Base-by-base conservation (phyloP, 192 early-diverging fungal genomes). In the Blastocladiella britannica region DNA sequence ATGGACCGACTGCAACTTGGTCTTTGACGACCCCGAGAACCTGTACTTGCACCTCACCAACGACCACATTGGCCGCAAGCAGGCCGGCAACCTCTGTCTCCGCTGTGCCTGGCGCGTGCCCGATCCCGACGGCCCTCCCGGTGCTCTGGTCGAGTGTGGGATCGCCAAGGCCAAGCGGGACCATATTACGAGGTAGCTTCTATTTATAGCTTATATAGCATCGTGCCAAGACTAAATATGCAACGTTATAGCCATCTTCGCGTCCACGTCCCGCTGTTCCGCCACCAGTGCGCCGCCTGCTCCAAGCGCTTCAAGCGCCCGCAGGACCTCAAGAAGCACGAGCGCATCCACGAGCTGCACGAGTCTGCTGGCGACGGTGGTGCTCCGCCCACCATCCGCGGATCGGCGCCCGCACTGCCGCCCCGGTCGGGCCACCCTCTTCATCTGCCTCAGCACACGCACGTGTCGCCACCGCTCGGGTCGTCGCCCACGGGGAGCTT, bases 181-280 rank as follows among this genome's bases (percentile, higher is more conserved):
- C 68, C 93, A 97, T 65, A 85, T 95, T 53, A 97, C 91, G n/a
- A 86, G 82, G n/a, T 20, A n/a, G n/a, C n/a, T n/a, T n/a, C n/a
- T n/a, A n/a, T n/a, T n/a, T n/a, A n/a, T n/a, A n/a, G n/a, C n/a
- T n/a, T n/a, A n/a, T n/a, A n/a, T n/a, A n/a, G n/a, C n/a, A n/a
- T n/a, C n/a, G n/a, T n/a, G n/a, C n/a, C n/a, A n/a, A n/a, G n/a
- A n/a, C n/a, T n/a, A n/a, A n/a, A n/a, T n/a, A n/a, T n/a, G n/a
- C n/a, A n/a, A n/a, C n/a, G n/a, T n/a, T n/a, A n/a, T n/a, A n/a
- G n/a, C n/a, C 93, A 97, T 62, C 70, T 94, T 59, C 74, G 91
- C 55, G 84, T 92, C 52, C 93, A 97, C 65, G 81, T 97, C 7
- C 80, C 88, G 8, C 77, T 90, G 22, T 93, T 92, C 69, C 93